Percentiles rank a stretch among this genome's conserved stretches.
phyloP scores from a whole-genome alignment of 352 stramenopile genomes.

The Elongisporangium senticosum region DNA sequence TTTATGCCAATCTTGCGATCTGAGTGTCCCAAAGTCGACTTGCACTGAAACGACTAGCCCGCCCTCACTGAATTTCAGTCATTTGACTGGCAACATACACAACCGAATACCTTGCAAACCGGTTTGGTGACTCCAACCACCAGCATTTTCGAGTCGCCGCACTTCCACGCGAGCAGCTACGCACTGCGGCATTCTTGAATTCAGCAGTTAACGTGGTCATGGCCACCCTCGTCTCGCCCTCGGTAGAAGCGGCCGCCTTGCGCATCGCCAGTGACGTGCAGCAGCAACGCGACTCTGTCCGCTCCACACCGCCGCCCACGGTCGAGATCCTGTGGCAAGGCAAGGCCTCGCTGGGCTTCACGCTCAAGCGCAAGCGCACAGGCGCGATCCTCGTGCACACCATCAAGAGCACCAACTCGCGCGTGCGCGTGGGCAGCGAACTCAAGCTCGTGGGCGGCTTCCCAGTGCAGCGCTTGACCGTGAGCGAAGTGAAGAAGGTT shows the following conservation, averaged over 20 bases:
- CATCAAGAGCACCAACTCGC: conserved; percentile 30
- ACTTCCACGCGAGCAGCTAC: neutral
- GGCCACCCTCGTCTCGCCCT: neutral
- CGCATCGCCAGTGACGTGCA: neutral
- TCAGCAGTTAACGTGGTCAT: neutral
- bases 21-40: neutral
- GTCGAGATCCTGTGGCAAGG: conserved; percentile 72
- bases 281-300: neutral
- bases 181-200: neutral
- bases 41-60: neutral
- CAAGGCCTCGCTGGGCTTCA: conserved; percentile 46
- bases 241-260: neutral
- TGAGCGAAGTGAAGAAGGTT: conserved; percentile 72
- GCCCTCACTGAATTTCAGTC: neutral
- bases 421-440: conserved; percentile 56
- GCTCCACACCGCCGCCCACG: conserved; percentile 25
- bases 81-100: neutral
- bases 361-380: conserved; percentile 68
- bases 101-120: neutral
- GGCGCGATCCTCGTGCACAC: conserved; percentile 67
- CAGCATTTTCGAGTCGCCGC: neutral
- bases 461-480: conserved; percentile 59
- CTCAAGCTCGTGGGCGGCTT: conserved; percentile 74
- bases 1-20: neutral
- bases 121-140: neutral